Evolutionary conservation across 176 grass and related monocot genomes (phyloP), one percentile per base, ranked within the genome.

Genomic region (Dactylis glomerata): DNA sequence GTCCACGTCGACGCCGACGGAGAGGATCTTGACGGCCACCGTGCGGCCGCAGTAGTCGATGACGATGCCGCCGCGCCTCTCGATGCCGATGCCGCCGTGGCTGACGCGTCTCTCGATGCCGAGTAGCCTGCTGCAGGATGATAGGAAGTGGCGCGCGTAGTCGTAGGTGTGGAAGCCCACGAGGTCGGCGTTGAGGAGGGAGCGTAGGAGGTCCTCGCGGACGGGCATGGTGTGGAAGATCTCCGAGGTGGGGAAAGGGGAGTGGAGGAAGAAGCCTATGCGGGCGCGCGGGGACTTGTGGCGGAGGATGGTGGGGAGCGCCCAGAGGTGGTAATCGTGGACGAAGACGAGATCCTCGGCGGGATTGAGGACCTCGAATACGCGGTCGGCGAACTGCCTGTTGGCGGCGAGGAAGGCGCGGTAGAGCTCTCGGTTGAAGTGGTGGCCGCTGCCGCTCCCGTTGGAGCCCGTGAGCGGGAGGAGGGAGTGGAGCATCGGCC

Each of bases 161-260:
- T 93, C 91, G 59, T 72, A 93, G 68, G 92, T 88, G 5, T 93
- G 88, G 66, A 93, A 91, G n/a, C 92, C 92, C 30, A 93, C 84
- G 37, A 88, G 83, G 42, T 93, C 92, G 47, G 92, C 79, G 69
- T 93, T 93, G 40, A 93, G 92, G 46, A 93, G 37, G 22, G 92
- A 86, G n/a, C 84, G 81, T 5, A 93, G 86, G 63, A 93, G 69
- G 67, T 93, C 92, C 12, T 93, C 79, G 38, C 92, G 81, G 47
- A 88, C 86, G 8, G 92, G 88, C 42, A 93, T 81, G 34, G 92
- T 75, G 32, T 82, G 76, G 70, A 88, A 90, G 51, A 90, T 74
- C 83, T 90, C 92, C 6, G 86, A 90, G 13, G 88, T 47, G 34
- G 92, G 92, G 70, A 93, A 93, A 3, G 92, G 88, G 3, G 87